Percentiles rank a stretch among this genome's conserved stretches.
Evolutionary conservation across 1,284 basidiomycete species (phyloP).

Genomic region (Earliella scabrosa): DNA sequence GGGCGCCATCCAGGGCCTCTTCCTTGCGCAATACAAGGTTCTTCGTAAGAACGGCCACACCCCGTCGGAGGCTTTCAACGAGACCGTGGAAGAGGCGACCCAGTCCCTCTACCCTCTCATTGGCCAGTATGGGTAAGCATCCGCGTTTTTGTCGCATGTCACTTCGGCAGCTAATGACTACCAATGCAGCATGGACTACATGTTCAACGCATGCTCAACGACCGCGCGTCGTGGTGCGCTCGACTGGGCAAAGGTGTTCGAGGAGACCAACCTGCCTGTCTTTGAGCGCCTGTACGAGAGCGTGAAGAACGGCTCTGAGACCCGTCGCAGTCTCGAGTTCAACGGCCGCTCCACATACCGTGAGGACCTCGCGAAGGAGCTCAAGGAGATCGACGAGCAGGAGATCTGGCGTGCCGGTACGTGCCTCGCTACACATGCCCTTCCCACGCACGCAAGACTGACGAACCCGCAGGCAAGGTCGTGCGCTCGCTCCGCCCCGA

Average conservation of each 20-base stretch:
- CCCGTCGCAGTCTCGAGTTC: slow-evolving; percentile 95
- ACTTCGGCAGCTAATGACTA: slow-evolving; percentile 1
- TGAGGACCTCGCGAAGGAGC: slow-evolving; percentile 91
- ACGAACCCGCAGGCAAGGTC: slow-evolving; percentile 59
- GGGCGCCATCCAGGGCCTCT: slow-evolving; percentile 99
- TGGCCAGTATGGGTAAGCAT: slow-evolving; percentile 84
- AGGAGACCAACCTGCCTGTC: slow-evolving; percentile 91
- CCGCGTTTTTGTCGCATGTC: not conserved
- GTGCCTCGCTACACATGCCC: slow-evolving; percentile 28
- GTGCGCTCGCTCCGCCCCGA: slow-evolving; percentile 82
- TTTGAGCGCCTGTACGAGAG: slow-evolving; percentile 96
- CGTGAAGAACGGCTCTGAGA: slow-evolving; percentile 95
- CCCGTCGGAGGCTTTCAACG: slow-evolving; percentile 99
- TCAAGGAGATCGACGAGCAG: slow-evolving; percentile 94
- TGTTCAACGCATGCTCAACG: slow-evolving; percentile 99
- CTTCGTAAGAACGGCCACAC: slow-evolving; percentile 98
- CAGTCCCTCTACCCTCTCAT: slow-evolving; percentile 98
- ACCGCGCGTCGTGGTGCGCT: slow-evolving; percentile 98
- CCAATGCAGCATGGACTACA: slow-evolving; percentile 93
- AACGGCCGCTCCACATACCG: slow-evolving; percentile 94
- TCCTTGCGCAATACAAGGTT: slow-evolving; percentile 99
- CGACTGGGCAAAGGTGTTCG: slow-evolving; percentile 99
- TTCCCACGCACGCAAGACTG: not conserved
- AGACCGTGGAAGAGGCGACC: slow-evolving; percentile 99
- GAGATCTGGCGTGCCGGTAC: slow-evolving; percentile 97